Base-by-base conservation (phyloP, 1,284 basidiomycete species). In the Leccinum subrobustum region DNA sequence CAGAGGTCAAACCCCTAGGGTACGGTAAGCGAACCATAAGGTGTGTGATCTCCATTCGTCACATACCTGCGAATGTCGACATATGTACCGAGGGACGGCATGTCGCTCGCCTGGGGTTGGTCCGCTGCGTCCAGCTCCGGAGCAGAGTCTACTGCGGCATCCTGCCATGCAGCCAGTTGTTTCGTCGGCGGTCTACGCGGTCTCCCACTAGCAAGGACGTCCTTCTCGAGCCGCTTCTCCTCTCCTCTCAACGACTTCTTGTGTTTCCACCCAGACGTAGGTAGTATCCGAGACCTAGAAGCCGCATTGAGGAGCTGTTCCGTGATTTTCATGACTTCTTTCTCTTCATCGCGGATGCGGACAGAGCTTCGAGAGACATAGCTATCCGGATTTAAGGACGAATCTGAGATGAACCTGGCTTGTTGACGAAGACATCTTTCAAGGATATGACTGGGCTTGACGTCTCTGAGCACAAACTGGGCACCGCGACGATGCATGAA, bases 31-130 rank as follows among this genome's bases (percentile, higher is more conserved):
- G 39, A 57, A 57, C 50, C 12, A 25, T 53, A 11, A 31, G 27
- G 29, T 31, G 60, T n/a, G 31, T 51, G 25, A 25, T 44, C 48
- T 62, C 6, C 3, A 58, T 37, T 39, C 3, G 31, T 11, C 16
- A 73, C 80, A 59, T 65, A 86, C 88, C 81, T 81, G 63, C 87
- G 78, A 35, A 86, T 68, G 65, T 89, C 87, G 29, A 89, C 76
- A 57, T 87, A 84, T 16, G 84, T 78, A 0, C 87, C 88, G 2
- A 78, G 57, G 14, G 48, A 52, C 16, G 69, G 67, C n/a, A 69
- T 60, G 35, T 65, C 67, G 37, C 25, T 58, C 35, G 31, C 50
- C 25, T 33, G 14, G 6, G 57, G 47, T 6, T 69, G 70, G 9
- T 66, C 69, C 12, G 42, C 42, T 39, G 63, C 68, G 29, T 73